Evolutionary conservation across 202 grass and related monocot genomes (phyloP), one percentile per base, ranked within the genome.

Genomic region (Carex arenaria): DNA sequence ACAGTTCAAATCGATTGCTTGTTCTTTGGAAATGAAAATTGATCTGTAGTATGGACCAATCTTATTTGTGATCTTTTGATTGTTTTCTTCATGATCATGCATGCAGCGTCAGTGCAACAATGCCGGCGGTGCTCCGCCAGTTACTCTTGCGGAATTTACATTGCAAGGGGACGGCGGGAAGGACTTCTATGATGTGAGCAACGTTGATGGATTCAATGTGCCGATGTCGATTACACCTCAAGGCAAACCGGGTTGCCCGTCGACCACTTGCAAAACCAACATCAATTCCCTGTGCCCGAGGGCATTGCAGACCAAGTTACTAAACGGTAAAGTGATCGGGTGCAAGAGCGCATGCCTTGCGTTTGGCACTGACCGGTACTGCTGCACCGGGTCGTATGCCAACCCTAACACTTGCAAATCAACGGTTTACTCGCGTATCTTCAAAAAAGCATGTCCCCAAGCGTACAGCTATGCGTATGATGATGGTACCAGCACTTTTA

Each of bases 311-410:
- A 61, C 63, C 49, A 63, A 20, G 30, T 80, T 68, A 61, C 17
- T 80, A 20, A 65, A 70, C 5, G 60, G 87, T 4, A 42, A 10
- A 56, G 85, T 83, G 43, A 81, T 90, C 56, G 90, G 65, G 0
- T 92, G 90, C 90, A 90, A 90, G 90, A 94, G 93, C 40, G 93
- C 93, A 76, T 94, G 93, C 86, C 70, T 90, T 23, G 90, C 90
- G 10, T 89, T 94, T 59, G 23, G 42, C 17, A 74, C 55, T 19
- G 93, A 94, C 61, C 78, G 84, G 68, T 87, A 87, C 72, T 94
- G 93, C 86, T 94, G 93, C 85, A 89, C 81, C 53, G 90, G 90
- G 51, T 5, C 0, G 9, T 94, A 85, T 66, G 93, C 14, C 49
- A 80, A 86, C 75, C 88, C 90, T 56, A 53, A 28, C 26, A 85